Percentiles rank a stretch among this genome's conserved stretches.
Conservation (phyloP, 495 filamentous ascomycete genomes). For the Thozetella sp. region DNA sequence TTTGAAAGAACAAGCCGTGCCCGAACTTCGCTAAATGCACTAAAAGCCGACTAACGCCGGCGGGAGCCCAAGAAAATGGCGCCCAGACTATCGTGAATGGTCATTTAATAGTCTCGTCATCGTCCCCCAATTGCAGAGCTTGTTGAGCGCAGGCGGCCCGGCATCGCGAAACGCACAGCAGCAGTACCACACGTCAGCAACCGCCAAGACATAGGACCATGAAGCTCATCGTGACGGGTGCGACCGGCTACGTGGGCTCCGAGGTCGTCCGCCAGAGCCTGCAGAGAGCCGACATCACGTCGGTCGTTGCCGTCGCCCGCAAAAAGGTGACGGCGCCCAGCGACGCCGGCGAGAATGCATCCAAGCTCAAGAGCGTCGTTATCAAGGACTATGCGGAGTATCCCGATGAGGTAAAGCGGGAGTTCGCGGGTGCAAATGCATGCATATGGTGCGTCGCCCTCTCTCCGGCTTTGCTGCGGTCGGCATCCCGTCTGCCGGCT, state of each 20-base stretch:
- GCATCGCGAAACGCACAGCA: background rate
- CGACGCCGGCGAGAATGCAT: conserved; percentile 13
- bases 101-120: no score
- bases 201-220: conserved; percentile 19
- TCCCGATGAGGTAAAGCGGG: conserved; percentile 30
- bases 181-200: background rate
- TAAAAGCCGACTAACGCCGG: no score
- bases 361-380: conserved; percentile 40
- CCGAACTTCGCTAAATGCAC: no score
- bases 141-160: no score
- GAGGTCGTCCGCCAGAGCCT: conserved; percentile 48
- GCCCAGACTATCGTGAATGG: no score
- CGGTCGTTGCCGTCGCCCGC: conserved; percentile 40
- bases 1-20: background rate
- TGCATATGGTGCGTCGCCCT: conserved; percentile 51
- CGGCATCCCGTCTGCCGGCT: background rate
- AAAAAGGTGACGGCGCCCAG: conserved; percentile 29
- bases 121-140: background rate
- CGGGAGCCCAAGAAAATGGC: no score
- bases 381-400: conserved; percentile 42
- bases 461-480: background rate
- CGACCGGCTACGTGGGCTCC: conserved; percentile 46
- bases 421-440: conserved; percentile 46
- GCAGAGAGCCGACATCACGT: conserved; percentile 32
- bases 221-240: conserved; percentile 53